Evolutionary conservation across 805 yeast species (phyloP).

Genomic region (Hanseniaspora taiwanica): DNA sequence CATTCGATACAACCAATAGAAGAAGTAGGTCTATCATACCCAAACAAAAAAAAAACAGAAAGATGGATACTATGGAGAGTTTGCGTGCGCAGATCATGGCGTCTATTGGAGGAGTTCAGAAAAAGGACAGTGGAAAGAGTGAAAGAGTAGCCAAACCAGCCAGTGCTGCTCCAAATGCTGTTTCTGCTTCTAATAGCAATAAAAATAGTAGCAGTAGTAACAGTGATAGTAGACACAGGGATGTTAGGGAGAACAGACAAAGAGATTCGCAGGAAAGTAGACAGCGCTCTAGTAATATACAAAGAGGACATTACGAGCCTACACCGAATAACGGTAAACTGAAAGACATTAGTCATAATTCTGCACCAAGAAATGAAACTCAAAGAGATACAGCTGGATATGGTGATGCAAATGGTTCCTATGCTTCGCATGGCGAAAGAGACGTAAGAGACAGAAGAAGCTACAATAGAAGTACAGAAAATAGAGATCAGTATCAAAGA

Average conservation of each 20-base stretch:
- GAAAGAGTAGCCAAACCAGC: no score
- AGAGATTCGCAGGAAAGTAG: no score
- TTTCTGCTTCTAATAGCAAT: no score
- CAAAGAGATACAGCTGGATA: background rate
- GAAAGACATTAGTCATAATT: background rate
- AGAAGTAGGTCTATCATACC: background rate
- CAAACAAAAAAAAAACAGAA: background rate
- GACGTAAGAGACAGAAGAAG: background rate
- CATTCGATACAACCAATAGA: no score
- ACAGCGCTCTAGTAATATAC: no score
- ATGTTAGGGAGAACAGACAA: conserved; percentile 1
- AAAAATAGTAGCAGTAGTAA: conserved; percentile 6
- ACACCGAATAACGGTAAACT: no score
- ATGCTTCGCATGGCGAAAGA: conserved; percentile 6
- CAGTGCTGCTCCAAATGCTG: no score
- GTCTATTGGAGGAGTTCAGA: background rate
- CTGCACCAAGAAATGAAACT: background rate
- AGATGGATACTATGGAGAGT: background rate
- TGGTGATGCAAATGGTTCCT: conserved; percentile 1
- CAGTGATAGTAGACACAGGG: conserved; percentile 1
- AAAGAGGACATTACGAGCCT: no score
- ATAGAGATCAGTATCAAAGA: conserved; percentile 9
- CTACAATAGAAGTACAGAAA: conserved; percentile 8
- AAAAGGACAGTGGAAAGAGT: conserved; percentile 1
- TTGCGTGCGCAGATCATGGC: conserved; percentile 1